Base-by-base conservation (phyloP, 139 green algal genomes). In the Picochlorum costavermella region DNA sequence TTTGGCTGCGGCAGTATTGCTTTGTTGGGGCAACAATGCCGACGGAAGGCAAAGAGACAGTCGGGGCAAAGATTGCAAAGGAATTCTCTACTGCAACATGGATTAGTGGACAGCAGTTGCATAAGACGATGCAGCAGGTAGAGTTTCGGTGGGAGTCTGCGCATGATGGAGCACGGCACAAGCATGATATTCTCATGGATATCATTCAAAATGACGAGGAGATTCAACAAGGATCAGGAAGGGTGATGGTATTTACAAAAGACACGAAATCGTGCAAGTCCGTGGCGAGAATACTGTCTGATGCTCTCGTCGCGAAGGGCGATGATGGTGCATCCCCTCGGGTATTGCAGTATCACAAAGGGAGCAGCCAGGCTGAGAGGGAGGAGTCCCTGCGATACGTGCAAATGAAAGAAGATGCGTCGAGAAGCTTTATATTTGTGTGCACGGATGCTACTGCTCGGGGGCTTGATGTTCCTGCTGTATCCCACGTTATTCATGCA, bases 1-100 rank as follows among this genome's bases (percentile, higher is more conserved):
- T 28, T 40, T 84, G 79, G 72, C 30, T 56, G 37, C 67, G 86
- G 67, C 90, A 97, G 83, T 96, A 96, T 70, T 53, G 96, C 13
- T 98, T 95, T 81, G 86, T 89, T 2, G 92, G 83, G 5, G 92
- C 92, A 17, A 98, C 92, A 1, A 84, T 98, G 79, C 91, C 92
- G 0, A 57, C 71, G 5, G 66, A 77, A 6, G 76, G 85, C 2
- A 84, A 75, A 3, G 81, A 80, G 53, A 78, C 48, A 0, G 84
- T 90, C 23, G 81, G 78, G 8, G 75, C 36, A 2, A 60, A 85
- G 26, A 75, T 96, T 31, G 26, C 67, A 46, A 66, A 75, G 12
- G 59, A 72, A 51, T 86, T 79, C 65, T 86, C 85, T 4, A 59
- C 83, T 13, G 78, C 78, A 33, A 50, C 74, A 25, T 95, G 89